Evolutionary conservation across 495 filamentous ascomycete species (phyloP), one percentile per base, ranked within the genome.

Genomic region (Tuber umbilicatum): DNA sequence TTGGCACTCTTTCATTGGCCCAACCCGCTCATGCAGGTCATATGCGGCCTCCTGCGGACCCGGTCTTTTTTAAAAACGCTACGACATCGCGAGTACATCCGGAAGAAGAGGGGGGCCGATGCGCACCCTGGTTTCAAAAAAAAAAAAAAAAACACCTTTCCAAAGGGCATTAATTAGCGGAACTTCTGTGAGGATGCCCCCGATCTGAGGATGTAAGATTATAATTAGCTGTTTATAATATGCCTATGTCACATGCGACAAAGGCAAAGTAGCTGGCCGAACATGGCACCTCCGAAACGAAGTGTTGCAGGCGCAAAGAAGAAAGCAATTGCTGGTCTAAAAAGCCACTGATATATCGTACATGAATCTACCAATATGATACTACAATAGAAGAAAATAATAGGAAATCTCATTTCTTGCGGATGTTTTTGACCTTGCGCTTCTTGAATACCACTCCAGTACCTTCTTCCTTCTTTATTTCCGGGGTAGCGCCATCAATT

Each of bases 381-480:
- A 35, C 35, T 64, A 64, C 27, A 64, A 7, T 14, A 31, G 4
- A 10, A 31, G 31, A 19, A 64, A 60, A 60, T 31, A 27, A 35
- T 19, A 35, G 27, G 27, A 64, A 35, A 35, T 35, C 55, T 64
- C 27, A 85, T 77, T 84, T 86, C 64, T 89, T 88, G 50, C 89
- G 87, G 78, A 92, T 88, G 43, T 89, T 88, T 83, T 94, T 97
- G 1, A 90, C 87, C 81, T 95, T 97, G 76, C 94, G 89, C 84
- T 97, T 97, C 85, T 97, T 97, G 85, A 97, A 97, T 19, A 95
- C 84, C 31, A 94, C 86, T 0, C 84, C 87, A 5, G 83, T 77
- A 7, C 75, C 79, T 64, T 80, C 78, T 64, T 80, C 73, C 50
- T 76, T 82, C 50, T 73, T 80, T 21, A 77, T 39, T 45, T 82